phyloP scores from a whole-genome alignment of 1,284 basidiomycete genomes.

The Heterobasidion parviporum region DNA sequence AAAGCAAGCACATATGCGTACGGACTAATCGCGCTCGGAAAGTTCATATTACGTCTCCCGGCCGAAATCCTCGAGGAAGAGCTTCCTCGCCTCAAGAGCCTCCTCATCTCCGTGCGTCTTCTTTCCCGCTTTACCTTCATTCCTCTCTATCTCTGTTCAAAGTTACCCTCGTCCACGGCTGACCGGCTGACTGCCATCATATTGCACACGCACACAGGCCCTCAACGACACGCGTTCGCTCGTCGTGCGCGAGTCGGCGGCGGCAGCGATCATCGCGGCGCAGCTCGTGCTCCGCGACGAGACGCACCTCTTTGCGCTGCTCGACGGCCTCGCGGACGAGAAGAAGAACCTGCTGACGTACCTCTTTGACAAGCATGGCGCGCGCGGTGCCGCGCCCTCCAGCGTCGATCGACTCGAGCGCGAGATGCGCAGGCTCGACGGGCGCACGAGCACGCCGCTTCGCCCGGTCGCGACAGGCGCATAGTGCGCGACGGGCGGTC shows the following conservation, averaged over 20 bases:
- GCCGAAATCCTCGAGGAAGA: slow-evolving; percentile 81
- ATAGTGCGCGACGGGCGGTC: background rate
- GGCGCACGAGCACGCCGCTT: slow-evolving; percentile 60
- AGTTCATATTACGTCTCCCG: slow-evolving; percentile 71
- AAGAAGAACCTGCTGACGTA: slow-evolving; percentile 84
- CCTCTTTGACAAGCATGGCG: slow-evolving; percentile 76
- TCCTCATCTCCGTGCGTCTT: slow-evolving; percentile 55
- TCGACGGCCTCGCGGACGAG: slow-evolving; percentile 73
- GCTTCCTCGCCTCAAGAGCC: slow-evolving; percentile 60
- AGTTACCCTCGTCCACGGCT: background rate
- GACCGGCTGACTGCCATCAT: background rate
- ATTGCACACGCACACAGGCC: slow-evolving; percentile 33
- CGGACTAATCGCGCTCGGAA: slow-evolving; percentile 72
- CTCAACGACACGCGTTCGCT: slow-evolving; percentile 64
- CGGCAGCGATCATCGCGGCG: slow-evolving; percentile 71
- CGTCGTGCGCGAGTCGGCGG: slow-evolving; percentile 74
- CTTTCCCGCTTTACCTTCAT: background rate
- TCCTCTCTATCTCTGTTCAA: background rate
- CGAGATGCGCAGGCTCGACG: slow-evolving; percentile 70
- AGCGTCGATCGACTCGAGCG: slow-evolving; percentile 63
- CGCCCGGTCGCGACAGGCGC: slow-evolving; percentile 11
- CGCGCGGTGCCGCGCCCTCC: slow-evolving; percentile 29
- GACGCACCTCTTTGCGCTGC: slow-evolving; percentile 65
- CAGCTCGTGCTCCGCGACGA: slow-evolving; percentile 75
- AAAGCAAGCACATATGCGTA: slow-evolving; percentile 68